These are phyloP conservation scores for Parathielavia hyrcaniae DNA, from an alignment of 495 filamentous ascomycete species.

Conservation along the genomic window DNA sequence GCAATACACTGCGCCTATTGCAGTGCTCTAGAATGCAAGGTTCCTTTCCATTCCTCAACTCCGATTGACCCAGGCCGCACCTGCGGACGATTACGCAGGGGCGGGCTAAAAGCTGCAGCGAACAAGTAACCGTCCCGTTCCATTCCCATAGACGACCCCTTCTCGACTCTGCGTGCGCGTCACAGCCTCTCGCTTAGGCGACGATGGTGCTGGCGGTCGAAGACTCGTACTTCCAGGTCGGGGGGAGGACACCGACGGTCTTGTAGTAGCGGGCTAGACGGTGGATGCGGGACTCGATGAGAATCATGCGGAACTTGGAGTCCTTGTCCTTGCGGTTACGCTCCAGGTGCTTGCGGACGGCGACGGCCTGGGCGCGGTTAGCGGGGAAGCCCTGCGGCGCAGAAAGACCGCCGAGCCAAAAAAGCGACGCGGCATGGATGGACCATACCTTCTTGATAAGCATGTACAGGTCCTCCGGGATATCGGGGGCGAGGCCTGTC, in stretches of 20 bases:
- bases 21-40: constrained; percentile 29
- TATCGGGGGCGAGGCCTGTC: constrained; percentile 91
- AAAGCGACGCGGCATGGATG: background rate
- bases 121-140: constrained; percentile 10
- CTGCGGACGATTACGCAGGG: constrained; percentile 11
- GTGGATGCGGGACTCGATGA: constrained; percentile 99
- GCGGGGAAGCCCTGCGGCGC: background rate
- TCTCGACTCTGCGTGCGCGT: constrained; percentile 15
- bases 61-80: constrained; percentile 20
- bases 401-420: too few species aligned
- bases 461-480: constrained; percentile 94
- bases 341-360: constrained; percentile 99
- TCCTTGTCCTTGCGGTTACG: constrained; percentile 99
- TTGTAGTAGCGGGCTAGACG: constrained; percentile 95
- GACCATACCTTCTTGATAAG: constrained; percentile 93
- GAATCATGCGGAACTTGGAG: constrained; percentile 99
- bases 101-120: constrained; percentile 22
- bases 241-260: constrained; percentile 94
- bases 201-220: constrained; percentile 59
- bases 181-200: constrained; percentile 43
- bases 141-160: constrained; percentile 12
- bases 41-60: constrained; percentile 36
- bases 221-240: constrained; percentile 95
- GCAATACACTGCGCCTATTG: constrained; percentile 13
- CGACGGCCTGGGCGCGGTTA: constrained; percentile 63